Percentiles rank a stretch among this genome's conserved stretches.
These are phyloP conservation scores for Chaetomidium leptoderma DNA, from an alignment of 495 filamentous ascomycete species.

Conservation along the genomic window DNA sequence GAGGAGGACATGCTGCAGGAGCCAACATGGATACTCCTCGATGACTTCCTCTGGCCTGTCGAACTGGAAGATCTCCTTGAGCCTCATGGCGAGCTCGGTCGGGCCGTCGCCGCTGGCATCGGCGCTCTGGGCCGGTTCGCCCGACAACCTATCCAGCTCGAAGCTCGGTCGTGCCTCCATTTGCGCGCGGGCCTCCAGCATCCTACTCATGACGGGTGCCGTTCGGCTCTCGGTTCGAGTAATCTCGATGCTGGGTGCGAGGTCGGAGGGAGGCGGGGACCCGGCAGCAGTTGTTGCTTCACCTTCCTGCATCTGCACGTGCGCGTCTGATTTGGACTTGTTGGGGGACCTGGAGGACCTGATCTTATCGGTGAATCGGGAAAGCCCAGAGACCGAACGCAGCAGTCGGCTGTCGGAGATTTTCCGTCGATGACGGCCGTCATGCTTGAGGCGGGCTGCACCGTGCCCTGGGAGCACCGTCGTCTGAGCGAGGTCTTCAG, in stretches of 20 bases:
- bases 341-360: conserved; percentile 34
- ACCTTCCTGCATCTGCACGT: conserved; percentile 20
- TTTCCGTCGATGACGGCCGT: conserved; percentile 49
- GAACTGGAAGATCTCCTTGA: conserved; percentile 89
- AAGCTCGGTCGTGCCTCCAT: conserved; percentile 54
- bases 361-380: conserved; percentile 35
- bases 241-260: conserved; percentile 30
- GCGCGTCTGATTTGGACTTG: conserved; percentile 21
- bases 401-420: conserved; percentile 60
- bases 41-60: conserved; percentile 79
- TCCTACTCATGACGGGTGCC: conserved; percentile 75
- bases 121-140: conserved; percentile 26
- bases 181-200: conserved; percentile 74
- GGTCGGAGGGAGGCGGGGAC: conserved; percentile 7
- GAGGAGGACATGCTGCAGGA: conserved; percentile 86
- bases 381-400: conserved; percentile 53
- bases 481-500: conserved; percentile 32
- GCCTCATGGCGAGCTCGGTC: conserved; percentile 56
- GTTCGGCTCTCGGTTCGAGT: conserved; percentile 35
- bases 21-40: conserved; percentile 90
- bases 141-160: conserved; percentile 43
- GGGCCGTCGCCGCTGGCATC: conserved; percentile 37
- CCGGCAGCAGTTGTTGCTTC: neutral
- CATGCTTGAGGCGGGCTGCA: conserved; percentile 20
- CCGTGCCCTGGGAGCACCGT: conserved; percentile 31